These are phyloP conservation scores for Penicillium flavigenum DNA, from an alignment of 495 filamentous ascomycete genomes.

Conservation along the genomic window DNA sequence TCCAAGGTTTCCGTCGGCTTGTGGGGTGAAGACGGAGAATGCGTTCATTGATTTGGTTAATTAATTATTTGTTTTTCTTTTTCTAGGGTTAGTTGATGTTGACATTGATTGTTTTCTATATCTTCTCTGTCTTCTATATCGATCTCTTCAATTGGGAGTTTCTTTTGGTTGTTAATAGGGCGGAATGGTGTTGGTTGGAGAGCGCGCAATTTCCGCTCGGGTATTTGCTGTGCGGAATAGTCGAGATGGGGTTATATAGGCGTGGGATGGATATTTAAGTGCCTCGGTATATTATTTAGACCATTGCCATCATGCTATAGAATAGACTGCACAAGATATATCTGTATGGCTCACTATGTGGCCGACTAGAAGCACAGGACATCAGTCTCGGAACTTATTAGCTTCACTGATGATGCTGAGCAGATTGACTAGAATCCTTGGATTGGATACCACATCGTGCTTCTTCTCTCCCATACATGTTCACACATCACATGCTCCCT, in stretches of 20 bases:
- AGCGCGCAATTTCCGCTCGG: slow-evolving; percentile 12
- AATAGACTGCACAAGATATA: too few relatives aligned
- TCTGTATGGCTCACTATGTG: too few relatives aligned
- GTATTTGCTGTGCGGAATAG: slow-evolving; percentile 6
- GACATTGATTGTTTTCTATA: neutral
- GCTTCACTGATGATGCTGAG: neutral
- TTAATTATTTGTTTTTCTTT: neutral
- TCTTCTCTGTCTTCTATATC: neutral
- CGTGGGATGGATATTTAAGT: neutral
- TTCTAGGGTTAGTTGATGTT: neutral
- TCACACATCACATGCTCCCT: neutral
- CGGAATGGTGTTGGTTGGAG: slow-evolving; percentile 1
- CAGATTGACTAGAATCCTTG: neutral
- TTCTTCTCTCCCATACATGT: neutral
- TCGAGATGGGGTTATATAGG: neutral
- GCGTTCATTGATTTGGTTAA: neutral
- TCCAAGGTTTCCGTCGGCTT: slow-evolving; percentile 7
- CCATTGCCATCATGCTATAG: too few relatives aligned
- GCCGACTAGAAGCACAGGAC: too few relatives aligned
- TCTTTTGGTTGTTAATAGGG: neutral
- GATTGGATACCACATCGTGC: neutral
- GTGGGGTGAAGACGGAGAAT: neutral
- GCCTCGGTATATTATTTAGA: neutral
- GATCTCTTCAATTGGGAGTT: neutral
- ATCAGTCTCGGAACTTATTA: neutral